Conservation (phyloP, 2,329 filamentous ascomycete genomes). For the Ceratocystis smalleyi region DNA sequence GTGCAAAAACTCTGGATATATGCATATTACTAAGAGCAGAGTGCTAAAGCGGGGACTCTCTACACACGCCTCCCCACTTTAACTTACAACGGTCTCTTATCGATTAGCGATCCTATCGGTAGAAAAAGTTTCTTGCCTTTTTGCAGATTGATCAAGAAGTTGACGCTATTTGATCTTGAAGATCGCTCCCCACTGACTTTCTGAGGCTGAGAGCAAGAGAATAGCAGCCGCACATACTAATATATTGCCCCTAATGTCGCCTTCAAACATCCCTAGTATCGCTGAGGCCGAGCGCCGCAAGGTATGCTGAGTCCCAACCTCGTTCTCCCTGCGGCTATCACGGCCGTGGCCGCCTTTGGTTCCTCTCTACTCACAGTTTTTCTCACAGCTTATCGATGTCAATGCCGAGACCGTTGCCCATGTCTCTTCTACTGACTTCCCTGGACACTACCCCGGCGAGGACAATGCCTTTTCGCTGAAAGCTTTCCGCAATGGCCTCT, state of each 20-base stretch:
- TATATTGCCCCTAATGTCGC: slow-evolving; percentile 27
- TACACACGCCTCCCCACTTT: background rate
- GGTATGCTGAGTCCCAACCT: slow-evolving; percentile 24
- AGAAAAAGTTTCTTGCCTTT: slow-evolving; percentile 11
- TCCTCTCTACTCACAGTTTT: background rate
- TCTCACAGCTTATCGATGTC: slow-evolving; percentile 59
- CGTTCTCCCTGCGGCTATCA: too few species aligned
- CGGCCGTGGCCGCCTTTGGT: background rate
- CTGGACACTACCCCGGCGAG: slow-evolving; percentile 78
- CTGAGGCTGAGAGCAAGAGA: background rate
- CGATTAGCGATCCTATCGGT: slow-evolving; percentile 8
- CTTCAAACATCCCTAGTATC: slow-evolving; percentile 31
- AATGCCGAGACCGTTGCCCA: slow-evolving; percentile 82
- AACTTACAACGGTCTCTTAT: slow-evolving; percentile 1
- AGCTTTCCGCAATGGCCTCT: slow-evolving; percentile 54
- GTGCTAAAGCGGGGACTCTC: background rate
- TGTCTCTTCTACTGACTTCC: slow-evolving; percentile 80
- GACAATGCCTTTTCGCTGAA: slow-evolving; percentile 66
- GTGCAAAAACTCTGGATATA: background rate
- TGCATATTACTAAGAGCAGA: background rate
- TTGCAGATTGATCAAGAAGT: background rate
- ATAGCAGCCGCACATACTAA: background rate
- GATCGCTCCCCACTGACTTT: background rate
- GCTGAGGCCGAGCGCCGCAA: slow-evolving; percentile 48
- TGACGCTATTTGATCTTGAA: background rate